A percentile compares a stretch with the other conserved stretches of the same genome.
phyloP scores from a whole-genome alignment of 2,329 filamentous ascomycete species.

The Colletotrichum sidae region DNA sequence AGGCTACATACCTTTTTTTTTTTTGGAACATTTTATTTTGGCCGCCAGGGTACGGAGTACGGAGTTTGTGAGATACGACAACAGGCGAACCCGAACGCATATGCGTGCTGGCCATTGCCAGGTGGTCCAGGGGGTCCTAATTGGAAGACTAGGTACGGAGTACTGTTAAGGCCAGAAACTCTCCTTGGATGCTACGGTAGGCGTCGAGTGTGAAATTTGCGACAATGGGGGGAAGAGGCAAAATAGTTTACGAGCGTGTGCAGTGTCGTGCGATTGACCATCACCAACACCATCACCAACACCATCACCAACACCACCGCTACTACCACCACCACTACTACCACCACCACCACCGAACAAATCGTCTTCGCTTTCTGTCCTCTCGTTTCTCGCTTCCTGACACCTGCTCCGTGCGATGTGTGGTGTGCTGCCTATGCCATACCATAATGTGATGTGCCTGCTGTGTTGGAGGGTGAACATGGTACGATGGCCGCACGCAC shows the following conservation, averaged over 20 bases:
- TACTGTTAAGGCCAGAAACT: not conserved
- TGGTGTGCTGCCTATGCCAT: not conserved
- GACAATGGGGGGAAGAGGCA: too few species aligned
- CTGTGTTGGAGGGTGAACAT: too few species aligned
- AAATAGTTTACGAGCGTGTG: too few species aligned
- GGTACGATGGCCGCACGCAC: not conserved
- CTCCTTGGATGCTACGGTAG: not conserved
- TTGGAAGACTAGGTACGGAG: not conserved
- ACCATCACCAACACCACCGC: not conserved
- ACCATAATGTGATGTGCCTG: too few species aligned
- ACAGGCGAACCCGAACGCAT: too few species aligned
- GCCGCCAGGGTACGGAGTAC: too few species aligned
- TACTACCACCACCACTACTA: not conserved
- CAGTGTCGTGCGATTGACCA: too few species aligned
- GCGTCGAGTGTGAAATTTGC: not conserved
- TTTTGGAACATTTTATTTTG: too few species aligned
- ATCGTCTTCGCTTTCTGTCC: not conserved
- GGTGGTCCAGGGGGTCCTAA: constrained; percentile 7
- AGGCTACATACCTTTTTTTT: not conserved
- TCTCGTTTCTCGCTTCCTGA: not conserved
- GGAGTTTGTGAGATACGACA: too few species aligned
- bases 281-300: too few species aligned
- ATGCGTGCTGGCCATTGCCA: not conserved
- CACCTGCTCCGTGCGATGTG: not conserved
- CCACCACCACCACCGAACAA: not conserved